Evolutionary conservation across 2,329 filamentous ascomycete genomes (phyloP), one percentile per base, ranked within the genome.

Genomic region (Alternaria arborescens): DNA sequence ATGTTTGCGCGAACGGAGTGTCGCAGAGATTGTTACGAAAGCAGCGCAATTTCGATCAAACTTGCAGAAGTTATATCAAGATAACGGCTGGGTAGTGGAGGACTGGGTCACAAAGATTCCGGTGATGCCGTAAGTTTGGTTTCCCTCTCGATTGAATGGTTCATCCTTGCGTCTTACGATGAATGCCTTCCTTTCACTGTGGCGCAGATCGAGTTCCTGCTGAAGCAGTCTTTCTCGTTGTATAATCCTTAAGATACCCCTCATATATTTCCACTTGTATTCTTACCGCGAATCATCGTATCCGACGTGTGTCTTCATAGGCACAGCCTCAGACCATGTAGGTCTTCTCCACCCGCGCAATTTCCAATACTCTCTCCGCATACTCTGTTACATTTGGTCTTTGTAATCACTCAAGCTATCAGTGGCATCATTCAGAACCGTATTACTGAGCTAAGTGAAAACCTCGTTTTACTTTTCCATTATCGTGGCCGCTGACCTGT

Each of bases 51-150:
- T 77, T 1, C 68, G 70, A n/a, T 61, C 57, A 8, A 50, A 55
- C 3, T 62, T 68, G n/a, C 34, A 68, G 4, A 55, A 59, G 8
- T 16, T 61, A 3, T 64, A 66, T 36, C 55, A 70, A 42, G 61
- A 62, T 14, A 62, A 66, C 2, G 71, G 60, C 1, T 72, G 70
- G 69, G 64, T 71, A 14, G 14, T 71, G 1, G 67, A 68, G 28
- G 55, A 64, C 0, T 78, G 76, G 75, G 61, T 77, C 4, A 58
- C 60, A n/a, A 56, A 64, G 42, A 75, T 76, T 8, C 73, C 74
- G 0, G 52, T 71, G 2, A 54, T 73, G 8, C 68, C 66, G 3
- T 72, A 60, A 41, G n/a, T 24, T n/a, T 14, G 22, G 32, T 2
- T 32, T 41, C 3, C 32, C 14, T 30, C 11, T 47, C 1, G 28